phyloP scores from a whole-genome alignment of 2,329 filamentous ascomycete genomes.

The Hymenoscyphus linearis region DNA sequence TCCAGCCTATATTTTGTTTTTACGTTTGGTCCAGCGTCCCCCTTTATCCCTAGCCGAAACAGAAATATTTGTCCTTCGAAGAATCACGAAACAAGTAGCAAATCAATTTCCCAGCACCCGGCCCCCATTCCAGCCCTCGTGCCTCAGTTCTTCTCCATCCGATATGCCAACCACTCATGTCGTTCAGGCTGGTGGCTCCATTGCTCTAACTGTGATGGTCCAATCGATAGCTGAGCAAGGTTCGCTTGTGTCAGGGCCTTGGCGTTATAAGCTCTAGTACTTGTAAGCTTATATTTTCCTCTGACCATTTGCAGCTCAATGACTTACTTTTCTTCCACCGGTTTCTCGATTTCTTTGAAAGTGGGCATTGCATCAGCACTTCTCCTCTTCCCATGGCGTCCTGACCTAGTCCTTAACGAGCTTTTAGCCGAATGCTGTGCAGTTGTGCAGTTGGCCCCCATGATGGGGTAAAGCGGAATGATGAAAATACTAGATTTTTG shows the following conservation, averaged over 20 bases:
- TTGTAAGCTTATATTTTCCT: background rate
- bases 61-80: no score
- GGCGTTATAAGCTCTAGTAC: background rate
- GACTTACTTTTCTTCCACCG: background rate
- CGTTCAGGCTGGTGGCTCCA: conserved; percentile 1
- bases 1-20: no score
- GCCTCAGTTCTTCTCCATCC: background rate
- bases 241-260: background rate
- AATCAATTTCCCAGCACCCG: background rate
- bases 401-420: background rate
- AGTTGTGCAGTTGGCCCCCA: background rate
- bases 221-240: background rate
- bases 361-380: background rate
- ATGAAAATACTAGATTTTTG: background rate
- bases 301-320: background rate
- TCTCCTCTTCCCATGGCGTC: background rate
- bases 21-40: no score
- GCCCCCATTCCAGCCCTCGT: background rate
- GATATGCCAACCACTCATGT: conserved; percentile 4
- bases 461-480: background rate
- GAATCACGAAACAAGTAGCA: background rate
- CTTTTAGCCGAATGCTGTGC: background rate
- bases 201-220: background rate
- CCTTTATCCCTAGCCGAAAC: no score
- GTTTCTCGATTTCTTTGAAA: conserved; percentile 6